Percentiles rank a stretch among this genome's conserved stretches.
Conservation (phyloP, 2,329 filamentous ascomycete genomes). For the Colletotrichum cordylinicola region DNA sequence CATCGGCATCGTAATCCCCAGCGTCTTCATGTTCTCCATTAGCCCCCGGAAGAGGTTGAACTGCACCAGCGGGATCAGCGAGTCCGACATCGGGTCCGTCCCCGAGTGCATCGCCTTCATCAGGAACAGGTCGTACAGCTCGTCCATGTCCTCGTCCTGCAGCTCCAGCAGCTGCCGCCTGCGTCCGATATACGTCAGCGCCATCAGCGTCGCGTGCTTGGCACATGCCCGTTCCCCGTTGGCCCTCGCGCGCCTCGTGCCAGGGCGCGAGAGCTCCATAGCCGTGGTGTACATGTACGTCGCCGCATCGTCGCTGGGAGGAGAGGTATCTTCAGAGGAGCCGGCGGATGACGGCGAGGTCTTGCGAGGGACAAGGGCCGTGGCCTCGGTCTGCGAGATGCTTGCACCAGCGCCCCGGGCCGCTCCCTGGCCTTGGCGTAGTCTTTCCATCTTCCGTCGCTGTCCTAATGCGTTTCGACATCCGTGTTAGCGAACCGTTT, state of each 20-base stretch:
- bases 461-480: not conserved
- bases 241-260: not conserved
- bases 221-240: not conserved
- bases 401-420: not conserved
- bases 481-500: not conserved
- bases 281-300: not conserved
- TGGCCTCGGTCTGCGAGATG: not conserved
- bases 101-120: not conserved
- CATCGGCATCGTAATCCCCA: slow-evolving; percentile 15
- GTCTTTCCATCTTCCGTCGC: not conserved
- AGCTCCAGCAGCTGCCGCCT: not conserved
- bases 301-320: not conserved
- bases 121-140: slow-evolving; percentile 1
- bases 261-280: not conserved
- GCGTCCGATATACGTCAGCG: not conserved
- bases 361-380: not conserved
- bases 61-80: slow-evolving; percentile 4
- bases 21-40: slow-evolving; percentile 48
- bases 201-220: not conserved
- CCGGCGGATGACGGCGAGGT: not conserved
- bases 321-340: not conserved
- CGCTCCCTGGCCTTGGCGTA: not conserved
- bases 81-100: not conserved
- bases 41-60: slow-evolving; percentile 60
- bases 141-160: slow-evolving; percentile 4